These are phyloP conservation scores for Castanospermum australe DNA, from an alignment of 306 rosid genomes.

Conservation along the genomic window DNA sequence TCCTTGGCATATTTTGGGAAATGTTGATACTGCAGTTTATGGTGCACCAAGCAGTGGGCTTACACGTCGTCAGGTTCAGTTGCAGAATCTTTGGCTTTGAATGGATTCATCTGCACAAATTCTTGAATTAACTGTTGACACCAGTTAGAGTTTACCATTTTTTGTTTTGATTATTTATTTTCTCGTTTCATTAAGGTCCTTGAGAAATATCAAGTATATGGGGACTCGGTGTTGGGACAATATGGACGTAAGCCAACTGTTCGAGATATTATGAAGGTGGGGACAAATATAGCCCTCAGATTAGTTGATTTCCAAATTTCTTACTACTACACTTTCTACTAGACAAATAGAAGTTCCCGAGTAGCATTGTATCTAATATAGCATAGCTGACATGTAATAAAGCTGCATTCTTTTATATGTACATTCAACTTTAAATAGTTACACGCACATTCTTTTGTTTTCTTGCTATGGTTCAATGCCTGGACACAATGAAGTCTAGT, in stretches of 20 bases:
- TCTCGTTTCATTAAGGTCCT: constrained; percentile 50
- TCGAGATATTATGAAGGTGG: constrained; percentile 84
- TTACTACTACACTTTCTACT: no score
- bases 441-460: neutral
- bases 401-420: neutral
- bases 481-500: neutral
- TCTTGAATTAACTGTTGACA: constrained; percentile 3
- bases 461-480: neutral
- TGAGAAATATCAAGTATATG: constrained; percentile 80
- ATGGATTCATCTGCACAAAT: constrained; percentile 25
- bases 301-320: neutral
- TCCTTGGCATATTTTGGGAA: constrained; percentile 88
- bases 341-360: neutral
- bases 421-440: neutral
- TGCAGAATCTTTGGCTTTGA: constrained; percentile 36
- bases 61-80: constrained; percentile 89
- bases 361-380: neutral
- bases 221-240: constrained; percentile 72
- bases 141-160: neutral
- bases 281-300: constrained; percentile 16
- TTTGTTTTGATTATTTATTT: neutral
- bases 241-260: constrained; percentile 74
- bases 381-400: neutral
- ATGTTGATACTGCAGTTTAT: constrained; percentile 75
- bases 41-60: constrained; percentile 73